A percentile compares a stretch with the other conserved stretches of the same genome.
Evolutionary conservation across 257 asterid genomes (phyloP).

Genomic region (Nicotiana benthamiana): DNA sequence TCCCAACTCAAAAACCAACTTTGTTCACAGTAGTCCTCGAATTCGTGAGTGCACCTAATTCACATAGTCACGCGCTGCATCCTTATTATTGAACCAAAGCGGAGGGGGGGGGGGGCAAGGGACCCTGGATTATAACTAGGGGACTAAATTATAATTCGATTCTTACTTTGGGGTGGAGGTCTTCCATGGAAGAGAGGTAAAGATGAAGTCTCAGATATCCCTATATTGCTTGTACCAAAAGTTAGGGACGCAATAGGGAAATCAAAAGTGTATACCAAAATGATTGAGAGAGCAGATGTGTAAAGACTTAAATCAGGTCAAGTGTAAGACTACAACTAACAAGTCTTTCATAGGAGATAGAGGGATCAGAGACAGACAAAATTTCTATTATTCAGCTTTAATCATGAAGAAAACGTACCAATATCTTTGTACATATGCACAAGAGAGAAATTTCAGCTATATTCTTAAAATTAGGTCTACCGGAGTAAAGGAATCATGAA

Average conservation of each 20-base stretch:
- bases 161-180: not conserved
- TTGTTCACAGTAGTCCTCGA: not conserved
- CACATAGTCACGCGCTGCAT: not conserved
- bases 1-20: not conserved
- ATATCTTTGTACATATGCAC: too few species aligned
- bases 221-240: not conserved
- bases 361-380: not conserved
- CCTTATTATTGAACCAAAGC: not conserved
- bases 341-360: not conserved
- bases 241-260: not conserved
- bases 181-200: not conserved
- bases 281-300: not conserved
- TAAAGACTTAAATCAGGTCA: not conserved
- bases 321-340: not conserved
- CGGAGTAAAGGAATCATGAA: too few species aligned
- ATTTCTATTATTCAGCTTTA: not conserved
- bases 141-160: not conserved
- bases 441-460: too few species aligned
- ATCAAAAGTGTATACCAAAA: not conserved
- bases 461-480: too few species aligned
- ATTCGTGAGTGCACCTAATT: not conserved
- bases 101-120: not conserved
- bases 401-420: too few species aligned
- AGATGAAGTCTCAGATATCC: not conserved
- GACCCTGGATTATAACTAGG: not conserved